phyloP scores from a whole-genome alignment of 129 eudicot species.

The Arctium minus region DNA sequence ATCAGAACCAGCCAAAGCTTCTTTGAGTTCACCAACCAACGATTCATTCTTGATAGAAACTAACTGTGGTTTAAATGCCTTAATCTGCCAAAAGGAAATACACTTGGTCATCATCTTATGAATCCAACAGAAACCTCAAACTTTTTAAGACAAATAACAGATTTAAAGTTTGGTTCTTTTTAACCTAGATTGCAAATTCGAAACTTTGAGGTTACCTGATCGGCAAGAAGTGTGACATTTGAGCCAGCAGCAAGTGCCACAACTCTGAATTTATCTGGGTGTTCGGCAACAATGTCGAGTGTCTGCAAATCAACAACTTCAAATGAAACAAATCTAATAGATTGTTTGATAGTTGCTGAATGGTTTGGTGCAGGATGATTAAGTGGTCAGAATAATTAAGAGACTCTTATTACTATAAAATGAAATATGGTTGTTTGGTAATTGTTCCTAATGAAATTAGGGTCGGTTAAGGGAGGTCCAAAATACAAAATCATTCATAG shows the following conservation, averaged over 20 bases:
- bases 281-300: conserved; percentile 92
- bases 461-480: no score
- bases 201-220: conserved; percentile 58
- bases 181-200: not conserved
- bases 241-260: conserved; percentile 99
- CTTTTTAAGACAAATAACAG: not conserved
- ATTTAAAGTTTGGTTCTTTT: no score
- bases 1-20: conserved; percentile 79
- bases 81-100: conserved; percentile 47
- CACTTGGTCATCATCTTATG: not conserved
- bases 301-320: conserved; percentile 51
- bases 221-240: conserved; percentile 97
- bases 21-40: conserved; percentile 68
- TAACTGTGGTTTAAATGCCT: conserved; percentile 75
- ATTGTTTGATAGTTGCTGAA: no score
- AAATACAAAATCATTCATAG: no score
- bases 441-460: no score
- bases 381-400: no score
- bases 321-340: not conserved
- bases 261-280: conserved; percentile 89
- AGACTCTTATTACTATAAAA: no score
- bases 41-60: conserved; percentile 83
- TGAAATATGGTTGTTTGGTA: no score
- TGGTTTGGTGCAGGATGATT: no score
- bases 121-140: not conserved